phyloP scores from a whole-genome alignment of 352 stramenopile genomes.

The Halophytophthora polymorphica region DNA sequence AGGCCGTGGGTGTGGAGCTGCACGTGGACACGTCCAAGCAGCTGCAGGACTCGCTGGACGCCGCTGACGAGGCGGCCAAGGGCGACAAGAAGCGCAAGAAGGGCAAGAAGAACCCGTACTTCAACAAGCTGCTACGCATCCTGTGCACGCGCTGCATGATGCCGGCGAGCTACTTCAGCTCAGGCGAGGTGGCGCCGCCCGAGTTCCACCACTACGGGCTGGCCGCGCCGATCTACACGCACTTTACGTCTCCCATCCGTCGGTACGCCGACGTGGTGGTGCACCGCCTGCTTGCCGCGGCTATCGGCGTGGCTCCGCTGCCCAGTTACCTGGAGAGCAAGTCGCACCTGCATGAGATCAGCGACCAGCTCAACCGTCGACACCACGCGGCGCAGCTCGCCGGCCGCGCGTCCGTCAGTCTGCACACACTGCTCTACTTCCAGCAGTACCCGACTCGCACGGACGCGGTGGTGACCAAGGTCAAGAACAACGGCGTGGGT shows the following conservation, averaged over 20 bases:
- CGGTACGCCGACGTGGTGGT: conserved; percentile 98
- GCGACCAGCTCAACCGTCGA: conserved; percentile 96
- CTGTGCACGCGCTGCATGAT: conserved; percentile 98
- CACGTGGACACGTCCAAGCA: conserved; percentile 80
- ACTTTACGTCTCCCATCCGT: conserved; percentile 99
- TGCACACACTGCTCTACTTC: conserved; percentile 99
- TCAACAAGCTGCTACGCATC: conserved; percentile 98
- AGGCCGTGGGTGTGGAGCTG: conserved; percentile 75
- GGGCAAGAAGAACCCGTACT: conserved; percentile 89
- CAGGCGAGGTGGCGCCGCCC: conserved; percentile 91
- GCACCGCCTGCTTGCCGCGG: conserved; percentile 95
- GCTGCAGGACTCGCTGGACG: conserved; percentile 81
- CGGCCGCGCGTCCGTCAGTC: conserved; percentile 92
- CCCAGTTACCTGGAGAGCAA: conserved; percentile 94
- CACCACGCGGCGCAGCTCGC: conserved; percentile 96
- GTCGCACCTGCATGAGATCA: conserved; percentile 93
- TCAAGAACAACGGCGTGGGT: conserved; percentile 93
- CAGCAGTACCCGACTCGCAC: conserved; percentile 73
- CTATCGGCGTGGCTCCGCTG: conserved; percentile 94
- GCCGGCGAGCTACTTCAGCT: conserved; percentile 98
- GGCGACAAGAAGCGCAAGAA: conserved; percentile 22
- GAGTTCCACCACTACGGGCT: conserved; percentile 99
- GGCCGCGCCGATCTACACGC: conserved; percentile 98
- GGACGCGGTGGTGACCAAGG: conserved; percentile 94
- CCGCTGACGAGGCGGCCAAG: conserved; percentile 36